Evolutionary conservation across 2,329 filamentous ascomycete genomes (phyloP), one percentile per base, ranked within the genome.

Genomic region (Proliferodiscus dingleyae): DNA sequence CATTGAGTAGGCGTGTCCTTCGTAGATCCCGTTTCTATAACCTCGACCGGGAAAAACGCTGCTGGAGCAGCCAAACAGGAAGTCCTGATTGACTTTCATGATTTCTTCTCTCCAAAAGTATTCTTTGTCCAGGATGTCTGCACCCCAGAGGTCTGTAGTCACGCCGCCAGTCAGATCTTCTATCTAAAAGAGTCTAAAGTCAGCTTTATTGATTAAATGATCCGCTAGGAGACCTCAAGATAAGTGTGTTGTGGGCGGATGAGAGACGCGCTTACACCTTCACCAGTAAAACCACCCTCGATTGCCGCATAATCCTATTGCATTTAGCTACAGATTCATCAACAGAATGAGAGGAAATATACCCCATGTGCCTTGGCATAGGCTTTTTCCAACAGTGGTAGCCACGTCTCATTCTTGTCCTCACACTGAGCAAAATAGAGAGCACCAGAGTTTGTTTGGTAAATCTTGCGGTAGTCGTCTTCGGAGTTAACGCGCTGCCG

Each of bases 31-130:
- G 10, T 22, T 23, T 23, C 34, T 19, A 15, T 37, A 37, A 13
- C 34, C 55, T 46, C 50, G 48, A 68, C 70, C 49, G 65, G 65
- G 58, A 15, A 53, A 57, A n/a, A 51, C 50, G n/a, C 54, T 51
- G 0, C 76, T 77, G 0, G 71, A 74, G 55, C 81, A 85, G 9
- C 82, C 83, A 55, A 89, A 88, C 5, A 88, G 68, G 57, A 93
- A 94, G 41, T 88, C 83, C 44, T 88, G 69, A 61, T 94, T 93
- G 47, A 89, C 87, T 51, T 85, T 81, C 65, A 83, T 78, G 19
- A 95, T 74, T 61, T 93, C 86, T 29, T 91, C 81, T 1, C 75
- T 78, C 89, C 89, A 95, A 62, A 95, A 94, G 18, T 80, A 76
- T 41, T 95, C 83, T 47, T 85, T 84, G 60, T 93, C 83, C 3